These are phyloP conservation scores for Metarhizium humberi DNA, from an alignment of 2,329 filamentous ascomycete genomes.

Conservation along the genomic window DNA sequence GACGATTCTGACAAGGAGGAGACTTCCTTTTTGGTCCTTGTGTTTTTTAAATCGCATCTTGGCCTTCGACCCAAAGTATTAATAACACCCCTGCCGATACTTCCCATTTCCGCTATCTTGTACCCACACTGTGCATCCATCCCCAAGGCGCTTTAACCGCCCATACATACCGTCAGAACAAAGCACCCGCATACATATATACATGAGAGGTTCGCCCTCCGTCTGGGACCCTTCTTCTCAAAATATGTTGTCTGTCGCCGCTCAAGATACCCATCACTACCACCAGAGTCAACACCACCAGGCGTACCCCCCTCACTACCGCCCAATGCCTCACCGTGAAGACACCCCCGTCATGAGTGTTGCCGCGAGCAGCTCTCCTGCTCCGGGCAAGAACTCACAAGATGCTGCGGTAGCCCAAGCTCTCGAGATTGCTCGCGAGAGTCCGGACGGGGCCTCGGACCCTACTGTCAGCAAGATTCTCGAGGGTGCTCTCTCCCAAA, in stretches of 20 bases:
- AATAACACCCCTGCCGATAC: not conserved
- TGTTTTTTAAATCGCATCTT: not conserved
- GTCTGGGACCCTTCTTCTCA: not conserved
- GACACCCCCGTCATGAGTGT: constrained; percentile 9
- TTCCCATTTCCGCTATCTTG: not conserved
- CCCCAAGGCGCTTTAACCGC: not conserved
- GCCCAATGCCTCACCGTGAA: constrained; percentile 14
- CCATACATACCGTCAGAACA: constrained; percentile 1
- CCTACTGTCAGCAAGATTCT: constrained; percentile 54
- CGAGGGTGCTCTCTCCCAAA: constrained; percentile 49
- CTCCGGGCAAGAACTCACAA: constrained; percentile 13
- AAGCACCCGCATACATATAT: constrained; percentile 7
- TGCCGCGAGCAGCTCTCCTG: constrained; percentile 2
- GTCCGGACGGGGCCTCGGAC: constrained; percentile 55
- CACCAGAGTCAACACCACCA: constrained; percentile 1
- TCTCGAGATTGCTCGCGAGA: constrained; percentile 68
- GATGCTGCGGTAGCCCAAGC: constrained; percentile 51
- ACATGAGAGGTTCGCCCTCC: constrained; percentile 9
- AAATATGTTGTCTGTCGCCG: constrained; percentile 14
- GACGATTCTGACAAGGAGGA: not conserved
- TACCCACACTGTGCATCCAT: not conserved
- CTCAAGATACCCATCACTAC: constrained; percentile 8
- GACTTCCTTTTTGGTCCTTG: not conserved
- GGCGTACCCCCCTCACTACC: not conserved
- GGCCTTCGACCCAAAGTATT: not conserved